Evolutionary conservation across 139 green algal genomes (phyloP).

Genomic region (Coelastrella sp.): DNA sequence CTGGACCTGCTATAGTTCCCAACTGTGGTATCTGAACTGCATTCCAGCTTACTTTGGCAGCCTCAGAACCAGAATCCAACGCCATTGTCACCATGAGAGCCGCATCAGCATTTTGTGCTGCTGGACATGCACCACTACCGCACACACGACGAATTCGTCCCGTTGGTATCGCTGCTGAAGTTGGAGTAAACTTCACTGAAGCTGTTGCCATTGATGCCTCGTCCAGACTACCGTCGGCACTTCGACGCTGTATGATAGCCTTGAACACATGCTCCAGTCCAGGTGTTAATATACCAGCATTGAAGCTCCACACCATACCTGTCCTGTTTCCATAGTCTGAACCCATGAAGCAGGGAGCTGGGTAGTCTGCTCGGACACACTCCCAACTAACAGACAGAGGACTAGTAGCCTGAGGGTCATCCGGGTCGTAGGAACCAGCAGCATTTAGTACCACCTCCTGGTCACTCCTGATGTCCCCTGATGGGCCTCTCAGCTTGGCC

Average conservation of each 20-base stretch:
- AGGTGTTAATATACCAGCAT: not conserved
- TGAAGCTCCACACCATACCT: constrained; percentile 4
- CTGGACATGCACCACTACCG: not conserved
- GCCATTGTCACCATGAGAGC: not conserved
- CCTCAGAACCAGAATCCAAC: not conserved
- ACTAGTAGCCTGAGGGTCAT: not conserved
- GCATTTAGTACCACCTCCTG: not conserved
- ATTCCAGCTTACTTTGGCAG: not conserved
- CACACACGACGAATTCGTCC: not conserved
- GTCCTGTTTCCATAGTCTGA: not conserved
- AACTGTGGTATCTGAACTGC: not conserved
- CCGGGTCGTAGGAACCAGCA: not conserved
- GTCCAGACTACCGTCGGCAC: not conserved
- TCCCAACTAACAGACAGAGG: not conserved
- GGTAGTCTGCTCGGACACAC: constrained; percentile 20
- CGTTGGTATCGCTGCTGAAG: not conserved
- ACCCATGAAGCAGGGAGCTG: constrained; percentile 10
- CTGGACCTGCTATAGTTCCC: not conserved
- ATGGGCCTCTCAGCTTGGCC: not conserved
- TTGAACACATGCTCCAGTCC: not conserved
- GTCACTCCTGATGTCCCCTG: not conserved
- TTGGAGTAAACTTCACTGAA: not conserved
- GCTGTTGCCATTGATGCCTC: not conserved
- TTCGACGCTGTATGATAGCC: not conserved
- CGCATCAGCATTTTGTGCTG: not conserved